Conservation (phyloP, 306 rosid species). For the Malus fusca region DNA sequence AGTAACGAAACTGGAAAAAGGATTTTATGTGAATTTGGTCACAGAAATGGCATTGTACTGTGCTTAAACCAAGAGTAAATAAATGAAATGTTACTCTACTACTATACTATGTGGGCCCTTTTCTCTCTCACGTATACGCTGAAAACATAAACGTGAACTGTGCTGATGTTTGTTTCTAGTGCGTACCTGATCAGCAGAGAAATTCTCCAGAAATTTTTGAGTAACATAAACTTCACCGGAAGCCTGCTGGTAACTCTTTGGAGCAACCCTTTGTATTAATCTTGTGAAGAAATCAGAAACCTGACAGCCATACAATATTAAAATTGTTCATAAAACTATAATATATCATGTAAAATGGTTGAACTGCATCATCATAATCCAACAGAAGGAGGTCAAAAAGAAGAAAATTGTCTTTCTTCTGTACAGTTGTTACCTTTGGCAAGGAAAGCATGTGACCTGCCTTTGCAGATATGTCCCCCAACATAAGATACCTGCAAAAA, state of each 20-base stretch:
- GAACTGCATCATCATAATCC: not conserved
- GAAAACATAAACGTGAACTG: not conserved
- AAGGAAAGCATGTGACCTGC: conserved; percentile 85
- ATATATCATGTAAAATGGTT: not conserved
- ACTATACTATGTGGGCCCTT: not conserved
- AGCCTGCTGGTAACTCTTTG: conserved; percentile 97
- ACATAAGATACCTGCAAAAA: conserved; percentile 70
- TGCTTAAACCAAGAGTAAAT: not conserved
- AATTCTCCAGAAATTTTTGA: conserved; percentile 75
- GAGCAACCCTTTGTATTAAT: conserved; percentile 90
- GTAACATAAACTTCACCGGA: conserved; percentile 76
- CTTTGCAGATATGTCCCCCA: conserved; percentile 74
- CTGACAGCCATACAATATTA: conserved; percentile 27
- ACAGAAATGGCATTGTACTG: not conserved
- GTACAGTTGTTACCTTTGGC: conserved; percentile 50
- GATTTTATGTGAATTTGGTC: not conserved
- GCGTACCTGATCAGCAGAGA: conserved; percentile 88
- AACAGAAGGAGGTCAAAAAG: not conserved
- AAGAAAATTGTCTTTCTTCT: not conserved
- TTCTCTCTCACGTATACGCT: not conserved
- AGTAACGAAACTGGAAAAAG: not conserved
- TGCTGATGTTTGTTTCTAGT: not conserved
- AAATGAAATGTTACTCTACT: not conserved
- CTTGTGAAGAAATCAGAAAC: conserved; percentile 84
- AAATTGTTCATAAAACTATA: not conserved